phyloP scores from a whole-genome alignment of 305 asterid species.

The Solanum hybrid region DNA sequence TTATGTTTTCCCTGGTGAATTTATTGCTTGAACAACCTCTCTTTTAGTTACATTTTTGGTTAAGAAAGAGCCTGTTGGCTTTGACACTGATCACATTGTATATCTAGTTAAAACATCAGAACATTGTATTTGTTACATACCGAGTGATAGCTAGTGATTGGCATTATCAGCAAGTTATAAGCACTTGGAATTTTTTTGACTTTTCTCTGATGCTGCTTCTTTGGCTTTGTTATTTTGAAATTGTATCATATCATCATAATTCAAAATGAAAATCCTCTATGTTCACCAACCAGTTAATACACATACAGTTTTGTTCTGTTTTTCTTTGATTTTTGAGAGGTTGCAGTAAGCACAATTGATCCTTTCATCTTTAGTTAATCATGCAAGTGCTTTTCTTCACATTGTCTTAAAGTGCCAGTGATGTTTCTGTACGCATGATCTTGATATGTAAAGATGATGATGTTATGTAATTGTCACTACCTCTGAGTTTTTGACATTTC shows the following conservation, averaged over 20 bases:
- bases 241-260: background rate
- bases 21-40: background rate
- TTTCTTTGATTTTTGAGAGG: background rate
- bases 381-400: background rate
- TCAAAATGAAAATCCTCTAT: background rate
- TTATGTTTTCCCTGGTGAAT: background rate
- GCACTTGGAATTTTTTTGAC: background rate
- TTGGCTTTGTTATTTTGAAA: background rate
- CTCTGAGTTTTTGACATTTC: slow-evolving; percentile 29
- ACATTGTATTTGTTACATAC: background rate
- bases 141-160: background rate
- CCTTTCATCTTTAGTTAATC: background rate
- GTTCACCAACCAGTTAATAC: background rate
- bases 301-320: background rate
- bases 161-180: background rate
- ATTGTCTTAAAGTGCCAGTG: slow-evolving; percentile 23
- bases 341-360: background rate
- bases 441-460: slow-evolving; percentile 39
- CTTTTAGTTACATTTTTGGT: background rate
- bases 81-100: background rate
- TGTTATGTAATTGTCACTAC: slow-evolving; percentile 45
- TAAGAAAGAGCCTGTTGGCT: background rate
- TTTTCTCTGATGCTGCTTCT: background rate
- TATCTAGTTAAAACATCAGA: background rate
- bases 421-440: slow-evolving; percentile 34